phyloP scores from a whole-genome alignment of 495 filamentous ascomycete species.

The Clavariopsis aquatica region DNA sequence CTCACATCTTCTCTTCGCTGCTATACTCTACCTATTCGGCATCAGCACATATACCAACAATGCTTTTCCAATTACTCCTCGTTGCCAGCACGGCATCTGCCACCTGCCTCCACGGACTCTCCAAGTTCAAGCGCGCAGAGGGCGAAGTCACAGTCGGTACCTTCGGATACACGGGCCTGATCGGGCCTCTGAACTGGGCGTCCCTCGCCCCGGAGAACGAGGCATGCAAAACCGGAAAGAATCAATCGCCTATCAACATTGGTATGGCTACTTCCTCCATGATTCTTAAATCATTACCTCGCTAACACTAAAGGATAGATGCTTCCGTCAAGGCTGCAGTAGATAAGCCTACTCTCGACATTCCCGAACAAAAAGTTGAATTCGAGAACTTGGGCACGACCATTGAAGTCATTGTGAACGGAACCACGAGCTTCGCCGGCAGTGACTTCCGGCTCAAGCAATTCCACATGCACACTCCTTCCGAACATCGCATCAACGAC shows the following conservation, averaged over 20 bases:
- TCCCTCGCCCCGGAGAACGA: conserved; percentile 50
- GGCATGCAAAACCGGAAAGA: conserved; percentile 55
- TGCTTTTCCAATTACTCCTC: conserved; percentile 26
- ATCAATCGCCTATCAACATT: conserved; percentile 65
- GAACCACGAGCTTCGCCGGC: conserved; percentile 47
- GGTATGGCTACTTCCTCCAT: conserved; percentile 43
- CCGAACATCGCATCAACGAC: conserved; percentile 61
- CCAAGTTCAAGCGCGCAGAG: conserved; percentile 25
- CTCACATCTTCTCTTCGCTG: neutral
- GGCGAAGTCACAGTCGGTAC: conserved; percentile 22
- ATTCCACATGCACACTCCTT: conserved; percentile 72
- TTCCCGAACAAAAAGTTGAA: conserved; percentile 49
- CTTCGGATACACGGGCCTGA: conserved; percentile 56
- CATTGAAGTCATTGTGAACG: conserved; percentile 54
- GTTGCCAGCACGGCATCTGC: conserved; percentile 31
- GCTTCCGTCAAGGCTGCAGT: conserved; percentile 34
- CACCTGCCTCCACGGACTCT: conserved; percentile 33
- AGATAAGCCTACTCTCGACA: conserved; percentile 47
- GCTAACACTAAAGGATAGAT: conserved; percentile 24
- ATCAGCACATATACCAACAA: conserved; percentile 7
- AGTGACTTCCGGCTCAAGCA: conserved; percentile 58
- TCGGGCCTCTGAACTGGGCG: conserved; percentile 63
- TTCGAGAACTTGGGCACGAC: conserved; percentile 64
- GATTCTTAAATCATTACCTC: neutral
- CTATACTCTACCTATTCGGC: neutral